Base-by-base conservation (phyloP, 1,284 basidiomycete species). In the Melampsora americana region DNA sequence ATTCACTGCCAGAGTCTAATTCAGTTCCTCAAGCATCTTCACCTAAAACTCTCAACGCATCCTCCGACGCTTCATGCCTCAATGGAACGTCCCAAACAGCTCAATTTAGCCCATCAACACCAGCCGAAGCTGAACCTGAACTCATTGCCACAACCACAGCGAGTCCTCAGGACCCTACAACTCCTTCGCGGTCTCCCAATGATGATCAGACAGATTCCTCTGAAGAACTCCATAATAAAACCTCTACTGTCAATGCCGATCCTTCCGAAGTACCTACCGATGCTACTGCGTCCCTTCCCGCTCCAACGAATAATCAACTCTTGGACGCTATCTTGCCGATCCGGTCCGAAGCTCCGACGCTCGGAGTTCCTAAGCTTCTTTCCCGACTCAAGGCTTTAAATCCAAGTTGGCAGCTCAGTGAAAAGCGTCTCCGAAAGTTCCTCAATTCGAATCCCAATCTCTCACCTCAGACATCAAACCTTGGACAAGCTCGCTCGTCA, bases 381-480 rank as follows among this genome's bases (percentile, higher is more conserved):
- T 14, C 35, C 56, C 66, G 66, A 48, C 66, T 76, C 60, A 76
- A 76, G 35, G 53, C 66, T 23, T 39, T 62, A 26, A 68, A 76
- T 39, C 73, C 73, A 39, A 46, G 42, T 20, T 76, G 73, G 73
- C 73, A 76, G 46, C 44, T 76, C 28, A 68, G 66, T 56, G 73
- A 76, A 48, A 76, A 69, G 53, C 53, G 73, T 50, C 39, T 76
- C 14, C n/a, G 73, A 23, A 76, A 76, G 46, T 69, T 76, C 46
- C 28, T 76, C 9, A 69, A 68, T 35, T 44, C 65, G 18, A 68
- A 76, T 46, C 64, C 73, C 5, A 69, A 64, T 59, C n/a, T 68
- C 20, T 61, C 66, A n/a, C 56, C 73, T 32, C n/a, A 26, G 16
- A 39, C 39, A 14, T 60, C 71, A 23, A 66, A 59, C 50, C 39